phyloP scores from a whole-genome alignment of 352 stramenopile genomes.

The Pythium periplocum region DNA sequence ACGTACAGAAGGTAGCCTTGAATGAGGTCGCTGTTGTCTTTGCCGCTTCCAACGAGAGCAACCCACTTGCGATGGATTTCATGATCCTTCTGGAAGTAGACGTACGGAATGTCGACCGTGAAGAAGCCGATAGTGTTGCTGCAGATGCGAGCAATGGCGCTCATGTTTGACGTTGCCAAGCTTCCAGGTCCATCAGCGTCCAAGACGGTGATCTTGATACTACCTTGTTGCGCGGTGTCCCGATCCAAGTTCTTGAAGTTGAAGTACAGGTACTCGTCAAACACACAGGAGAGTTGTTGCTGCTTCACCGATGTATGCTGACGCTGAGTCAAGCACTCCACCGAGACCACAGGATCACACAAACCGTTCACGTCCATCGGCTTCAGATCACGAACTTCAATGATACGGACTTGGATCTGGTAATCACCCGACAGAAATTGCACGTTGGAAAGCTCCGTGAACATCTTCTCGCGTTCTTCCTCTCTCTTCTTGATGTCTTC shows the following conservation, averaged over 20 bases:
- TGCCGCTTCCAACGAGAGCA: slow-evolving; percentile 65
- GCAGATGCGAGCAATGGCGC: slow-evolving; percentile 23
- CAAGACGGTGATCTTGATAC: slow-evolving; percentile 80
- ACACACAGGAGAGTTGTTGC: slow-evolving; percentile 82
- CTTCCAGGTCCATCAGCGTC: slow-evolving; percentile 55
- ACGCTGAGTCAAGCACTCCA: slow-evolving; percentile 78
- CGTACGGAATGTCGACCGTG: slow-evolving; percentile 75
- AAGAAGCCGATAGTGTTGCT: slow-evolving; percentile 87
- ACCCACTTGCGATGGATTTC: slow-evolving; percentile 89
- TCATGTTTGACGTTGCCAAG: slow-evolving; percentile 16
- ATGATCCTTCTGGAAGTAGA: slow-evolving; percentile 83
- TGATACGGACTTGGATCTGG: slow-evolving; percentile 81
- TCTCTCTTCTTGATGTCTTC: slow-evolving; percentile 59
- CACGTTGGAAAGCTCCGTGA: slow-evolving; percentile 66
- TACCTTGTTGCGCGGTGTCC: slow-evolving; percentile 63
- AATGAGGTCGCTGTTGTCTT: slow-evolving; percentile 78
- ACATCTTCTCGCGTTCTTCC: slow-evolving; percentile 68
- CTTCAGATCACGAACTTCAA: slow-evolving; percentile 89
- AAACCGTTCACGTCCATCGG: slow-evolving; percentile 81
- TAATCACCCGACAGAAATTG: slow-evolving; percentile 83
- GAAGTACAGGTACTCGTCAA: slow-evolving; percentile 90
- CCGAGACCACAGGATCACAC: slow-evolving; percentile 84
- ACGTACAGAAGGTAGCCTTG: slow-evolving; percentile 86
- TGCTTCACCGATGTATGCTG: slow-evolving; percentile 80
- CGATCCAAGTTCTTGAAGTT: slow-evolving; percentile 79